Base-by-base conservation (phyloP, 345 rosid genomes). In the Psidium friedrichsthalianum region DNA sequence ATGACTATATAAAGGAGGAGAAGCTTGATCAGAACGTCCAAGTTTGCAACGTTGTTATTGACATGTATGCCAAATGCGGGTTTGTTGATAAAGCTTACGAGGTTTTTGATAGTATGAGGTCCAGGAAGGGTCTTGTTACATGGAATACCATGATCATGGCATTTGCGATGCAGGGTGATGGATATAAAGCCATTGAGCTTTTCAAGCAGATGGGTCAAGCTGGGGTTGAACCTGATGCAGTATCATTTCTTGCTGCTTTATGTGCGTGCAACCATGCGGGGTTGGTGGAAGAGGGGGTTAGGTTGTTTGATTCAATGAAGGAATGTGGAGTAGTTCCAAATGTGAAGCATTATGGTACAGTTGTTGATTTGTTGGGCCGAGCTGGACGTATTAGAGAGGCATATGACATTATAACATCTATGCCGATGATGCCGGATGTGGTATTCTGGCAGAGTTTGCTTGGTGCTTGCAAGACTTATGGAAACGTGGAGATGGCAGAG, bases 61-160 rank as follows among this genome's bases (percentile, higher is more conserved):
- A 96, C 86, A 95, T 94, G 98, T 96, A 95, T 86, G 90, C 93
- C 0, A 96, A 96, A 85, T 95, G 98, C 2, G 98, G 98, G 69
- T 91, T 93, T 87, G 93, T 93, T 2, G 98, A 94, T 83, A 92
- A 89, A 90, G 97, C 98, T 7, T 91, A 83, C 44, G 54, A 27
- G 84, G 97, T 95, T 36, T 96, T 95, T 85, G 85, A 90, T 84
- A 85, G 88, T 24, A 89, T 95, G 90, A 88, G 55, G 52, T 85
- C 93, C 80, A 64, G 61, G 85, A 93, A 90, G 89, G 90, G 88
- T 88, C 84, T 93, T 85, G 92, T 96, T 82, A 91, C 98, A 8
- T 96, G 98, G 99, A 96, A 96, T 89, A 94, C 98, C 13, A 96
- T 95, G 96, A 91, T 96, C 51, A 95, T 91, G 96, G 98, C 93